Evolutionary conservation across 2,329 filamentous ascomycete species (phyloP), one percentile per base, ranked within the genome.

Genomic region (Ceratocystis eucalypticola): DNA sequence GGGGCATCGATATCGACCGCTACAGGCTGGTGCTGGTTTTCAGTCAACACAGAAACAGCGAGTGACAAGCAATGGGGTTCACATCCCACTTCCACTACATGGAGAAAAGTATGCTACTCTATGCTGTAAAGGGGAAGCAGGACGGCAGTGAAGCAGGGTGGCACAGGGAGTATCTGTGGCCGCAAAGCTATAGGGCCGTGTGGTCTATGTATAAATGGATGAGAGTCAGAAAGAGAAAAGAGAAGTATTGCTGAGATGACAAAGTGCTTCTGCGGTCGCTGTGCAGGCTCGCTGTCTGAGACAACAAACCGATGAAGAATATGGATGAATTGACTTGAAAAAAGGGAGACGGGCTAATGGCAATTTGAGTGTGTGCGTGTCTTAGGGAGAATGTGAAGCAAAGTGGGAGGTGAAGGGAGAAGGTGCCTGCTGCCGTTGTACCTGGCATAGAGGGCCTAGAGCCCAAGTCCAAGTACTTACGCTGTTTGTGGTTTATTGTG

Each of bases 211-310:
- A 41, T 41, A 15, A 41, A n/a, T 2, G n/a, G 17, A 17, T 33
- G 28, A 59, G 55, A 37, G 28, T 59, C 55, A 59, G 37, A n/a
- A 59, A 33, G 55, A 59, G 55, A 59, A 59, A 59, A 59, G 25
- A 59, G 7, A 33, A 37, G 55, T 59, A 33, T 59, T 37, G 28
- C 28, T 33, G 12, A 17, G 28, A 59, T 41, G 28, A 59, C 55
- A 33, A 59, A 59, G 55, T 15, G 15, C 28, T 59, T 59, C 55
- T 59, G 25, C 7, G 15, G 12, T 37, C n/a, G 55, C 55, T 37
- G 55, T 33, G 25, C 55, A 59, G 55, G 55, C 55, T 59, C 55
- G 55, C n/a, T 59, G 55, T 59, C 55, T 59, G 28, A 59, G 55
- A 59, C 55, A 59, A 59, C 1, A 59, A 28, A n/a, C 28, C n/a